Base-by-base conservation (phyloP, 768 basidiomycete species). In the Agaricus blazei region DNA sequence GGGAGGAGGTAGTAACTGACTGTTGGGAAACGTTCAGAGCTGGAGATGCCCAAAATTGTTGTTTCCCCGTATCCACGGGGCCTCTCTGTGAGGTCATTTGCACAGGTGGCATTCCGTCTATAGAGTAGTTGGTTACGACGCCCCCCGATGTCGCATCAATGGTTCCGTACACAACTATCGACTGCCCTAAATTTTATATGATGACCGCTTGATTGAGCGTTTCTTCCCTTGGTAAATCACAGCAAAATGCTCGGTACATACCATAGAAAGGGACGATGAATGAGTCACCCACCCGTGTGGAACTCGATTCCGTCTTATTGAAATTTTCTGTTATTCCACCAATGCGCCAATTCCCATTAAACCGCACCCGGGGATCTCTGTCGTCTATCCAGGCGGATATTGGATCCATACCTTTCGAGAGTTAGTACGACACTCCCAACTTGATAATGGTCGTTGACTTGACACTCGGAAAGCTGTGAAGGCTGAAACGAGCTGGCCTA, bases 41-140 rank as follows among this genome's bases (percentile, higher is more conserved):
- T 9, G 60, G 58, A 1, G 71, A 74, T 43, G 59, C 65, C 72
- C 72, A 75, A 48, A 74, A 72, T 38, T 69, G 68, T 49, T 73
- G 72, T 34, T 62, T 57, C 52, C 48, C 59, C 9, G 63, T 68
- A 56, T 74, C 70, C 12, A 57, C 62, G 6, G 58, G 38, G 31
- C 65, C 68, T 4, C 67, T 58, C 37, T 63, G 62, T 5, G 69
- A 65, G 19, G 64, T 65, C 1, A 64, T 63, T 38, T 66, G 63
- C 2, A 50, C 55, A 5, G 71, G 58, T 4, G 67, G 23, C 3
- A 61, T 63, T 2, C 63, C 64, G 44, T 74, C 73, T 48, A 74
- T 59, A 2, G 68, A 64, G 57, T 72, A 74, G 4, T 68, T 68
- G 4, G 72, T 67, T 40, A 67, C 53, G 2, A 72, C 74, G 0